Base-by-base conservation (phyloP, 2,329 filamentous ascomycete species). In the Paramyrothecium sp. region DNA sequence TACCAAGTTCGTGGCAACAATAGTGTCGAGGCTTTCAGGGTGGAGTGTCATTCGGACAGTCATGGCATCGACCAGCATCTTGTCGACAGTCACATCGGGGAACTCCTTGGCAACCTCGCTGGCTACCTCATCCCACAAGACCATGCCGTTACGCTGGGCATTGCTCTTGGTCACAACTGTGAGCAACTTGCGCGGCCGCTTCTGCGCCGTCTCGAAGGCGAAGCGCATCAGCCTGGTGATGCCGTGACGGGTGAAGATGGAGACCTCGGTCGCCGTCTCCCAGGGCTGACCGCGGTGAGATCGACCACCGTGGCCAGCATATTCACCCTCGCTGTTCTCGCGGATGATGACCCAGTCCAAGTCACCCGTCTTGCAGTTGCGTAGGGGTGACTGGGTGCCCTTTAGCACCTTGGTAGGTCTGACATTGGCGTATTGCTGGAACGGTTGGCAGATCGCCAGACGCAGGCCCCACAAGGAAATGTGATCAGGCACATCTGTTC, bases 61-160 rank as follows among this genome's bases (percentile, higher is more conserved):
- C 84, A 88, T 87, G 7, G 85, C 85, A 67, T 88, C 86, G 7
- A 88, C 86, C 20, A 88, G 74, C 82, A 88, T 87, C 76, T 88
- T 88, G 58, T 88, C 85, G 49, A 80, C 75, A 26, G 76, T 78
- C 2, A 89, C 85, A 62, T 87, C 83, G 0, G 81, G 81, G 62
- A 84, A 89, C 5, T 87, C 83, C 57, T 73, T 76, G 0, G 78
- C 77, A 2, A 88, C 79, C 23, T 79, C 75, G 0, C 70, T 72
- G 0, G 84, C 84, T 12, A 88, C 78, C 62, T 88, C 84, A 64
- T 89, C 86, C 86, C 86, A 89, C 57, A 89, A 78, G 1, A 89
- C 86, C 85, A 89, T 87, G 0, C 86, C 85, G 55, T 88, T 87
- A 0, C 85, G 76, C 69, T 87, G 85, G 0, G 85, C 85, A 66